Evolutionary conservation across 768 basidiomycete species (phyloP).

Genomic region (Daedaleopsis nitida): DNA sequence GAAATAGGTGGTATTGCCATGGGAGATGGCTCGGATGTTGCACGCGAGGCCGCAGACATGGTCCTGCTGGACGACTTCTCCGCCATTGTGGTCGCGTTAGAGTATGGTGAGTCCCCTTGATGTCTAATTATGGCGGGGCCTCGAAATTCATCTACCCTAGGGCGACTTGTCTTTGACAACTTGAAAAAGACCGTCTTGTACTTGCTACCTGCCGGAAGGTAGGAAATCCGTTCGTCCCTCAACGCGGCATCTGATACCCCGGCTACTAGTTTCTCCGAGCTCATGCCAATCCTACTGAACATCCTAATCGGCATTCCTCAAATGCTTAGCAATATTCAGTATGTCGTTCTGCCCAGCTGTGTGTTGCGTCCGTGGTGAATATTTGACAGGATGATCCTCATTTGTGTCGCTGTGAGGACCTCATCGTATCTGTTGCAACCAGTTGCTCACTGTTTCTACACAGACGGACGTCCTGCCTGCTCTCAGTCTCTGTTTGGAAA

Average conservation of each 20-base stretch:
- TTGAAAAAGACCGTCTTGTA: conserved; percentile 54
- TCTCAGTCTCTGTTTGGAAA: conserved; percentile 55
- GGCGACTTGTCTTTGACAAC: conserved; percentile 60
- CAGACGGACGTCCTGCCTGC: conserved; percentile 54
- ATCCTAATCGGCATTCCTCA: conserved; percentile 48
- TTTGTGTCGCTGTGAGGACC: conserved; percentile 43
- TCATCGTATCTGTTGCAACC: too few species aligned
- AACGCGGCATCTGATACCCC: not conserved
- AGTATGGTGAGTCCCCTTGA: conserved; percentile 45
- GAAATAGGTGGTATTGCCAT: conserved; percentile 53
- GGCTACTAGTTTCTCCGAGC: conserved; percentile 52
- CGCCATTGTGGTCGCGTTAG: conserved; percentile 59
- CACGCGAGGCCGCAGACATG: conserved; percentile 61
- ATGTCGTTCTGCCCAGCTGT: conserved; percentile 1
- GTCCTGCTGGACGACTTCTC: conserved; percentile 66
- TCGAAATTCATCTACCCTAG: not conserved
- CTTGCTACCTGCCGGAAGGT: conserved; percentile 51
- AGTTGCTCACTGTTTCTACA: not conserved
- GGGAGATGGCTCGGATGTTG: conserved; percentile 51
- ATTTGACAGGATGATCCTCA: conserved; percentile 43
- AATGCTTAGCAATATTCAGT: conserved; percentile 42
- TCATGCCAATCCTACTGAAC: conserved; percentile 60
- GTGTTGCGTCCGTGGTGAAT: conserved; percentile 24
- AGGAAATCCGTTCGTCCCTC: conserved; percentile 20
- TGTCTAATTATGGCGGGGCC: too few species aligned